These are phyloP conservation scores for Ganoderma meredithae DNA, from an alignment of 1,284 basidiomycete species.

Conservation along the genomic window DNA sequence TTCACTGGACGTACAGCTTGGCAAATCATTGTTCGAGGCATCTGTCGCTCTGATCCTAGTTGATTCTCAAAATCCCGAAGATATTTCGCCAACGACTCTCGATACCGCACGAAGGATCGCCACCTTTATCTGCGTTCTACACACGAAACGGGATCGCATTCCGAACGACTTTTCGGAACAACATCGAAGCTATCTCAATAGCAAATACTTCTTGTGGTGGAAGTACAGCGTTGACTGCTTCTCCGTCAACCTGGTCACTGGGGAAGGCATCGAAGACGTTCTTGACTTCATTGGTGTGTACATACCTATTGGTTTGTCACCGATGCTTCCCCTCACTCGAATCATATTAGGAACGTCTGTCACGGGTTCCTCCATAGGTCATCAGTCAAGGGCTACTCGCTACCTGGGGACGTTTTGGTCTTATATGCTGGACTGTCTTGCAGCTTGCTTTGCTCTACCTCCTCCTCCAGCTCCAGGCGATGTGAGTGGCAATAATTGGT, in stretches of 20 bases:
- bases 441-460: slow-evolving; percentile 16
- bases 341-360: neutral
- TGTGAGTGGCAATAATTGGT: neutral
- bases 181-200: neutral
- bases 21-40: neutral
- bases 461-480: neutral
- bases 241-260: neutral
- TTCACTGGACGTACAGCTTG: neutral
- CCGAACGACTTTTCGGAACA: slow-evolving; percentile 3
- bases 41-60: slow-evolving; percentile 13
- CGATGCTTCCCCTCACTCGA: neutral
- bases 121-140: neutral
- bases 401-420: neutral
- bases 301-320: neutral
- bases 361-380: neutral
- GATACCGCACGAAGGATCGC: slow-evolving; percentile 1
- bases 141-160: slow-evolving; percentile 19
- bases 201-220: neutral
- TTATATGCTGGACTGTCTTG: slow-evolving; percentile 13
- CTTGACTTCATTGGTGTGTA: slow-evolving; percentile 10
- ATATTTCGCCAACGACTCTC: neutral
- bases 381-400: too few species aligned
- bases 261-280: slow-evolving; percentile 8
- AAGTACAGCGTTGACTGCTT: slow-evolving; percentile 9
- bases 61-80: slow-evolving; percentile 1